Evolutionary conservation across 73 alveolate species (phyloP), one percentile per base, ranked within the genome.

Genomic region (Paramecium octaurelia): DNA sequence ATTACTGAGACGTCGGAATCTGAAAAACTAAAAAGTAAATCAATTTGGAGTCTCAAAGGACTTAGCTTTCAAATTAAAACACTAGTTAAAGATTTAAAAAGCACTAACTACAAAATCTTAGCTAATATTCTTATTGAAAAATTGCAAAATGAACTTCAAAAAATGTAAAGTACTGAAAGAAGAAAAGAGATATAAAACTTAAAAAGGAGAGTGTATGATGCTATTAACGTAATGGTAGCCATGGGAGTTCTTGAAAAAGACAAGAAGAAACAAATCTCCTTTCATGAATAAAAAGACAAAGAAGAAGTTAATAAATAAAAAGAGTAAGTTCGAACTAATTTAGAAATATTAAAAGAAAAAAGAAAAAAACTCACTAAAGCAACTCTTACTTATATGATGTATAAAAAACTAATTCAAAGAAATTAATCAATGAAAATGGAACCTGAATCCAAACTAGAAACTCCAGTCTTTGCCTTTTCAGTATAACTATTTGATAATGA

Each of bases 121-220:
- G 98, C 98, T 2, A 92, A 93, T 48, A 75, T 83, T 43, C 92
- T 96, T 48, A 46, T 31, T 7, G 95, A 97, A 57, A 71, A 86
- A 60, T 93, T 97, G 71, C 27, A 23, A 73, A 94, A 84, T 58
- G 95, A 92, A 58, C 88, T 86, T 7, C 23, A 38, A 93, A 57
- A 89, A 46, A 58, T 75, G 50, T 70, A 93, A 31, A 90, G 48
- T n/a, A 91, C 86, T 40, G 34, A 92, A 58, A 12, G 94, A 89
- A 31, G 93, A 60, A 96, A 94, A 86, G 98, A 95, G 68, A 96
- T 94, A 31, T 93, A 96, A 71, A 96, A 96, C 86, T 94, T 96
- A 10, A 92, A 97, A 68, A 88, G 99, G 69, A 76, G 99, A 73
- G 97, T 96, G 20, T 96, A 96, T 60, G 98, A 96, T 80, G 97